phyloP scores from a whole-genome alignment of 306 rosid genomes.

The Potentilla sterilis region DNA sequence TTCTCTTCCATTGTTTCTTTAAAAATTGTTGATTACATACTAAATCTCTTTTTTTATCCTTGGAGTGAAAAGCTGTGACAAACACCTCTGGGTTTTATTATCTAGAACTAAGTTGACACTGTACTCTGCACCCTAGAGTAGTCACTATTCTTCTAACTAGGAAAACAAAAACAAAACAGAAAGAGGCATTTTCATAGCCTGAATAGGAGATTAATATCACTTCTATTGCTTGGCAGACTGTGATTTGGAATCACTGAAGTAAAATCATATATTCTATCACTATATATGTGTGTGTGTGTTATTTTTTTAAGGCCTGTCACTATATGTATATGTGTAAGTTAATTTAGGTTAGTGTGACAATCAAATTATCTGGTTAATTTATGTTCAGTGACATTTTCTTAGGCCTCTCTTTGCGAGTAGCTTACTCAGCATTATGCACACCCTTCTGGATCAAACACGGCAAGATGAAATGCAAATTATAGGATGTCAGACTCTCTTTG shows the following conservation, averaged over 20 bases:
- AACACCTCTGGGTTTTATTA: not conserved
- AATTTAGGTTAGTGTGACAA: not conserved
- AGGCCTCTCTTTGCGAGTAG: constrained; percentile 95
- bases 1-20: not conserved
- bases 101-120: not conserved
- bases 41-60: not conserved
- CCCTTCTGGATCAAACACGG: constrained; percentile 81
- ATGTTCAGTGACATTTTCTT: constrained; percentile 22
- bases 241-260: not conserved
- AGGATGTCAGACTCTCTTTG: constrained; percentile 83
- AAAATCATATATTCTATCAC: not conserved
- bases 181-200: not conserved
- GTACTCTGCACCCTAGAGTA: not conserved
- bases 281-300: not conserved
- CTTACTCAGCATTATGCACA: constrained; percentile 77
- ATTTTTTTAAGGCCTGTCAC: too few relatives aligned
- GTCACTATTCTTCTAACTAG: not conserved
- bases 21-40: not conserved
- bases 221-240: not conserved
- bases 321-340: too few relatives aligned
- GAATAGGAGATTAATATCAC: not conserved
- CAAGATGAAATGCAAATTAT: constrained; percentile 85
- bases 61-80: not conserved
- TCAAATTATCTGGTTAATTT: constrained; percentile 5
- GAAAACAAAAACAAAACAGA: not conserved